Conservation (phyloP, 148 eudicot genomes). For the Rhododendron griersonianum region DNA sequence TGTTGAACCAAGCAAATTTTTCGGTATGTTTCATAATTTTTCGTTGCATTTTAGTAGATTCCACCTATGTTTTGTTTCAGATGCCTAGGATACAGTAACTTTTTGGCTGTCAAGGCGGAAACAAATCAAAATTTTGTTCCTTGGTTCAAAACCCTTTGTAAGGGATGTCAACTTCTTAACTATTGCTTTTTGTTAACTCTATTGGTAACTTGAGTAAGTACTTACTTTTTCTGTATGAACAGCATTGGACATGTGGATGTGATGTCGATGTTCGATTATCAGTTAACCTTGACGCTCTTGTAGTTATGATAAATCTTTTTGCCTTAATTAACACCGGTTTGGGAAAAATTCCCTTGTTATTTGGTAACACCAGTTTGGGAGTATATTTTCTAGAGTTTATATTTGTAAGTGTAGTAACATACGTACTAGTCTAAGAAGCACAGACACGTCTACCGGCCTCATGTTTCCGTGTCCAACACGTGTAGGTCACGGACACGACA, state of each 20-base stretch:
- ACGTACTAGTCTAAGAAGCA: background rate
- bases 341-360: background rate
- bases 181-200: background rate
- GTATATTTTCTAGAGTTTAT: background rate
- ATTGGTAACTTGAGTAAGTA: background rate
- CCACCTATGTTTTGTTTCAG: background rate
- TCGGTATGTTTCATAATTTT: background rate
- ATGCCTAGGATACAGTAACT: background rate
- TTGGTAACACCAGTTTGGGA: too few species aligned
- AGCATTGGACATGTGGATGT: background rate
- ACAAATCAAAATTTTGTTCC: background rate
- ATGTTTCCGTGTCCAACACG: background rate
- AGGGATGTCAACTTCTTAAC: background rate
- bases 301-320: background rate
- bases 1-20: background rate
- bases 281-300: background rate
- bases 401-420: background rate
- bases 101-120: background rate
- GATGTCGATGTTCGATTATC: background rate
- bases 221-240: background rate
- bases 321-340: background rate
- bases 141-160: background rate
- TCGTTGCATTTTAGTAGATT: background rate
- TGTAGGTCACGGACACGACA: background rate
- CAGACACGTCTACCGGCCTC: background rate